These are phyloP conservation scores for Tubosaeta sp. DNA, from an alignment of 768 basidiomycete genomes.

Conservation along the genomic window DNA sequence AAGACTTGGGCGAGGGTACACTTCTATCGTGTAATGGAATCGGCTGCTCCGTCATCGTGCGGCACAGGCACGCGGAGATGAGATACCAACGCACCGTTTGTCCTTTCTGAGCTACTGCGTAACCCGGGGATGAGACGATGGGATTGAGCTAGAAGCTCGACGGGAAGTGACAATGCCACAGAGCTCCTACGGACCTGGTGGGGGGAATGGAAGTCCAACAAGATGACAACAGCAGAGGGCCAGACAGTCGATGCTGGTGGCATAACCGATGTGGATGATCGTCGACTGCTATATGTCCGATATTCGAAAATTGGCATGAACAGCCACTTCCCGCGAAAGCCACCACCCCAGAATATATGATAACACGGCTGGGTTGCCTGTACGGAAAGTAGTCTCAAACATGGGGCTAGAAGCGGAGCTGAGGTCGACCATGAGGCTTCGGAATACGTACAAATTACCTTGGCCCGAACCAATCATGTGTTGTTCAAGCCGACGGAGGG, in stretches of 20 bases:
- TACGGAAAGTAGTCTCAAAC: background rate
- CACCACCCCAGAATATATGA: background rate
- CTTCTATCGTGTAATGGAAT: slow-evolving; percentile 2
- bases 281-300: background rate
- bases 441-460: background rate
- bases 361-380: background rate
- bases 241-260: background rate
- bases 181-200: too few relatives aligned
- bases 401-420: background rate
- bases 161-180: too few relatives aligned
- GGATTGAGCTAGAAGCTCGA: background rate
- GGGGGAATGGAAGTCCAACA: slow-evolving; percentile 4
- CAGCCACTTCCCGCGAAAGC: background rate
- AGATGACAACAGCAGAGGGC: background rate
- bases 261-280: background rate
- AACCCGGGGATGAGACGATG: background rate
- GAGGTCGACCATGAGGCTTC: background rate
- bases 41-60: too few relatives aligned
- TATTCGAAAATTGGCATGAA: background rate
- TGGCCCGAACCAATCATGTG: background rate
- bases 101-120: too few relatives aligned
- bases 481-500: background rate
- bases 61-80: background rate
- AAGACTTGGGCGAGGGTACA: too few relatives aligned
- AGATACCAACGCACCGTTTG: background rate